These are phyloP conservation scores for Neurospora sp. DNA, from an alignment of 495 filamentous ascomycete species.

Conservation along the genomic window DNA sequence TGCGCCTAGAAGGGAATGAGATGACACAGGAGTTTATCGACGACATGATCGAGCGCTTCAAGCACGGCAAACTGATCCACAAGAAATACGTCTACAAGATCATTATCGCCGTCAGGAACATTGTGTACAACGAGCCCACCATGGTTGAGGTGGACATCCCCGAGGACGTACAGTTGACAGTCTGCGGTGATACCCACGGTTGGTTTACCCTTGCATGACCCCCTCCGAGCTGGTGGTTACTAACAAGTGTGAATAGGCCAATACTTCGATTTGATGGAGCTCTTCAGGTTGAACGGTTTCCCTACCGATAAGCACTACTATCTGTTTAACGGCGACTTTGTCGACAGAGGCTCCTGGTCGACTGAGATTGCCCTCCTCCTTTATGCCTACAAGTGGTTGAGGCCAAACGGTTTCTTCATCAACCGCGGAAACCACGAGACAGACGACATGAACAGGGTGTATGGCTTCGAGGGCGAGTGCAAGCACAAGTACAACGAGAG, in stretches of 20 bases:
- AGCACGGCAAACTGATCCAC: conserved; percentile 87
- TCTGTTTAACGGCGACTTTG: conserved; percentile 98
- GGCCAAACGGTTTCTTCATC: conserved; percentile 79
- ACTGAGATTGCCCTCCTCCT: conserved; percentile 89
- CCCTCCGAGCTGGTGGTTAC: not conserved
- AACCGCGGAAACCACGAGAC: conserved; percentile 99
- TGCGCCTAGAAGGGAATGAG: conserved; percentile 53
- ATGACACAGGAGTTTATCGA: conserved; percentile 97
- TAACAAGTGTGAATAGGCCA: conserved; percentile 51
- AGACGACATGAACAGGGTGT: conserved; percentile 98
- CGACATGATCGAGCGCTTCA: conserved; percentile 94
- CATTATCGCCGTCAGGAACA: conserved; percentile 73
- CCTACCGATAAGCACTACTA: conserved; percentile 81
- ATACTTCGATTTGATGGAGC: conserved; percentile 93
- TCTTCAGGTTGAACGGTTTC: conserved; percentile 84
- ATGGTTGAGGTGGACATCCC: conserved; percentile 91
- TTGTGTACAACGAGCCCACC: conserved; percentile 86
- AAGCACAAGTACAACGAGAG: conserved; percentile 95
- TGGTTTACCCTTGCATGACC: conserved; percentile 15
- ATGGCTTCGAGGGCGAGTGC: conserved; percentile 97
- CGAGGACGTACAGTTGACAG: conserved; percentile 68
- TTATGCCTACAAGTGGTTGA: conserved; percentile 95
- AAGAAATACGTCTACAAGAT: conserved; percentile 98
- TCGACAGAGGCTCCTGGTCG: conserved; percentile 95
- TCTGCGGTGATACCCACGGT: conserved; percentile 98